These are phyloP conservation scores for Chalciporus sphaerocephalus DNA, from an alignment of 768 basidiomycete species.

Conservation along the genomic window DNA sequence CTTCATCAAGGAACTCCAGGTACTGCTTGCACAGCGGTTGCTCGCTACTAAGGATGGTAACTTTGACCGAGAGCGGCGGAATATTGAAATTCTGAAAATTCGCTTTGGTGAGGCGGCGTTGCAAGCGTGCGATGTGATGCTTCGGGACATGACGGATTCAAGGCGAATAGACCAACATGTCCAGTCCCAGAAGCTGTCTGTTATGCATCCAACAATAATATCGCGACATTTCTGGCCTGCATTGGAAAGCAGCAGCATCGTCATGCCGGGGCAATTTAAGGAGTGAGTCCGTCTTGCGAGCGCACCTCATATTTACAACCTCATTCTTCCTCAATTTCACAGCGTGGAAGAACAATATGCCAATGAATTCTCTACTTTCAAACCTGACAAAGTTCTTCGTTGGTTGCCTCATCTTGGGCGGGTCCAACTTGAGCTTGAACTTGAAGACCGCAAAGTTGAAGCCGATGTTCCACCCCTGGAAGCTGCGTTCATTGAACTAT, in stretches of 20 bases:
- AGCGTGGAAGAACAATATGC: constrained; percentile 78
- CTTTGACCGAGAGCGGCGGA: constrained; percentile 76
- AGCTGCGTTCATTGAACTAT: constrained; percentile 86
- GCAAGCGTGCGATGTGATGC: constrained; percentile 97
- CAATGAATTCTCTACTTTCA: constrained; percentile 72
- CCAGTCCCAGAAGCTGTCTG: constrained; percentile 68
- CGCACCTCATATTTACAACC: background rate
- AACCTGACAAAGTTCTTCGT: constrained; percentile 86
- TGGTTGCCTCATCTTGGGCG: constrained; percentile 91
- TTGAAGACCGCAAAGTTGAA: constrained; percentile 74
- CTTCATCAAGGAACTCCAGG: constrained; percentile 93
- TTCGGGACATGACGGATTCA: constrained; percentile 95
- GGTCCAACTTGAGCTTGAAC: constrained; percentile 71
- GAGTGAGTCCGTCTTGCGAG: constrained; percentile 45
- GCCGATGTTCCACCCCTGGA: constrained; percentile 83
- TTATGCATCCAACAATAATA: constrained; percentile 85
- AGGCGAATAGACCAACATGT: constrained; percentile 85
- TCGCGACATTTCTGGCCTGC: constrained; percentile 95
- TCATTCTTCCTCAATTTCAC: constrained; percentile 4
- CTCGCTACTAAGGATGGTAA: constrained; percentile 78
- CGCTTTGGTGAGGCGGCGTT: constrained; percentile 92
- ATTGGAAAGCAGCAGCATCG: constrained; percentile 64
- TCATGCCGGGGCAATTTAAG: constrained; percentile 83
- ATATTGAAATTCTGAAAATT: constrained; percentile 90
- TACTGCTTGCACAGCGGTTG: constrained; percentile 82